Percentiles rank a stretch among this genome's conserved stretches.
Conservation (phyloP, 495 filamentous ascomycete genomes). For the Wilcoxina mikolae region DNA sequence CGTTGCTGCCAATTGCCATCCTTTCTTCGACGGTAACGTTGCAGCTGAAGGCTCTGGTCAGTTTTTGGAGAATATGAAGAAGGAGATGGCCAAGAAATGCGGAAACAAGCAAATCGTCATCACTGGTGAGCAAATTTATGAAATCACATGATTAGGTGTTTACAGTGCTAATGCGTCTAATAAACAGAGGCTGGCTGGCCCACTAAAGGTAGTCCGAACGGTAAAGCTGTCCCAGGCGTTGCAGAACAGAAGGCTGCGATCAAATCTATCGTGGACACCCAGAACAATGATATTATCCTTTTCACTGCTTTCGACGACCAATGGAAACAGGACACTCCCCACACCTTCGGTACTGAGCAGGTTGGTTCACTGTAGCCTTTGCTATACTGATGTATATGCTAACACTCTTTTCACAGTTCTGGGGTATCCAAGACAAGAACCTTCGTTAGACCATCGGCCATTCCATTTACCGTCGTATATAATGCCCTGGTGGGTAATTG, state of each 20-base stretch:
- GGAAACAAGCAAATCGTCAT: conserved; percentile 44
- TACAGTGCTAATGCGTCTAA: conserved; percentile 31
- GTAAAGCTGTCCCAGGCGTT: conserved; percentile 45
- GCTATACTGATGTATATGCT: too few species aligned
- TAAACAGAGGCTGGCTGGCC: conserved; percentile 89
- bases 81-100: conserved; percentile 38
- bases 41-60: conserved; percentile 43
- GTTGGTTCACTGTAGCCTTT: too few species aligned
- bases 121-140: conserved; percentile 21
- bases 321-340: conserved; percentile 58
- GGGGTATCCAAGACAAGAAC: too few species aligned
- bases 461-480: too few species aligned
- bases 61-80: conserved; percentile 43
- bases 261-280: conserved; percentile 42
- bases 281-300: conserved; percentile 44
- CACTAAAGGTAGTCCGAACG: conserved; percentile 45
- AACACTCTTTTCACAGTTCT: too few species aligned
- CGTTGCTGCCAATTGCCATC: conserved; percentile 66
- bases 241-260: conserved; percentile 52
- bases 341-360: conserved; percentile 54
- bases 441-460: too few species aligned
- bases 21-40: conserved; percentile 61
- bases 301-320: conserved; percentile 62
- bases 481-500: too few species aligned
- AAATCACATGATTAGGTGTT: conserved; percentile 29